Conservation (phyloP, 129 eudicot genomes). For the Glebionis coronaria region DNA sequence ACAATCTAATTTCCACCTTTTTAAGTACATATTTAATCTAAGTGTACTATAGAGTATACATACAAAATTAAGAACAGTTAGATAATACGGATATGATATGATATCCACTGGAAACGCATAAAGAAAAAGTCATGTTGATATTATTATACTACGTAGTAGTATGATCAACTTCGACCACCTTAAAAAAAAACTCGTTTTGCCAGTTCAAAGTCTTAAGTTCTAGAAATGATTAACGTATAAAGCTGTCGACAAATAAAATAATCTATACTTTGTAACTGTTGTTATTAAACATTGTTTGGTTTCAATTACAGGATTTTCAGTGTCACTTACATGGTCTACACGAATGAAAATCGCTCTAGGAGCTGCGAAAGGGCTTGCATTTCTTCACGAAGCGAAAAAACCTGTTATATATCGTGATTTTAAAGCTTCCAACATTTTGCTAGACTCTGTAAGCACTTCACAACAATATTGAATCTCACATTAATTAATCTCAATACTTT, state of each 20-base stretch:
- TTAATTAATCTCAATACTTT: neutral
- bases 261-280: neutral
- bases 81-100: too few relatives aligned
- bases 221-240: too few relatives aligned
- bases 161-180: neutral
- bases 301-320: conserved; percentile 55
- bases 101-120: conserved; percentile 7
- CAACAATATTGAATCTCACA: neutral
- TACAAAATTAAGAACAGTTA: too few relatives aligned
- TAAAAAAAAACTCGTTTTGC: neutral
- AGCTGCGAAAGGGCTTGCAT: conserved; percentile 84
- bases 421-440: conserved; percentile 76
- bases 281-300: neutral
- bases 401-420: conserved; percentile 82
- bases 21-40: neutral
- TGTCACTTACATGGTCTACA: conserved; percentile 80
- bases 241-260: neutral
- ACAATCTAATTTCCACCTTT: neutral
- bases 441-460: conserved; percentile 56
- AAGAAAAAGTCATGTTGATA: conserved; percentile 3
- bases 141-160: too few relatives aligned
- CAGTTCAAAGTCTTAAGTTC: too few relatives aligned
- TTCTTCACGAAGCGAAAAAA: conserved; percentile 69
- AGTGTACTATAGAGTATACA: too few relatives aligned
- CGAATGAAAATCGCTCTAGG: conserved; percentile 79